A percentile compares a stretch with the other conserved stretches of the same genome.
Conservation (phyloP, 2,329 filamentous ascomycete genomes). For the Graphilbum ipis-grandicollis region DNA sequence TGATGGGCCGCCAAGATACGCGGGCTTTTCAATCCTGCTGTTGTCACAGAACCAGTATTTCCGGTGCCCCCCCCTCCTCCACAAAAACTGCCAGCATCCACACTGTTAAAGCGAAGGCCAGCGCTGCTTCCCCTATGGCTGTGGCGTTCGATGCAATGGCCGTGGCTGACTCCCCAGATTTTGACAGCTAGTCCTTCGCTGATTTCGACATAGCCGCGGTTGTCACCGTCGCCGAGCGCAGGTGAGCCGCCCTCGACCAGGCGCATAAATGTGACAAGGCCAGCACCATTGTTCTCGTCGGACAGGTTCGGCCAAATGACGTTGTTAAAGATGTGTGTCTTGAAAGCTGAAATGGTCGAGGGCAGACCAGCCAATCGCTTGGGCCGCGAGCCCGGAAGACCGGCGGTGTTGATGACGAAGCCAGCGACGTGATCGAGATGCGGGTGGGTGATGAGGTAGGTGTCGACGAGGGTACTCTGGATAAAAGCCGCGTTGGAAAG, state of each 20-base stretch:
- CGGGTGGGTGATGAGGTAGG: slow-evolving; percentile 89
- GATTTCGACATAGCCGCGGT: slow-evolving; percentile 71
- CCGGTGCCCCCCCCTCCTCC: background rate
- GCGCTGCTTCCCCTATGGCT: slow-evolving; percentile 44
- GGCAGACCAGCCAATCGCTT: slow-evolving; percentile 79
- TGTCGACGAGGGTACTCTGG: slow-evolving; percentile 62
- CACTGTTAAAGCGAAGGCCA: slow-evolving; percentile 29
- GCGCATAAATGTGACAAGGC: slow-evolving; percentile 77
- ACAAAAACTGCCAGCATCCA: slow-evolving; percentile 22
- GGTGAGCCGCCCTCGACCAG: slow-evolving; percentile 79
- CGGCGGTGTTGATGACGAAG: slow-evolving; percentile 85
- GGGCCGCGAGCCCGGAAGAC: slow-evolving; percentile 60
- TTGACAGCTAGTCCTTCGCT: slow-evolving; percentile 82
- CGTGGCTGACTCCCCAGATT: slow-evolving; percentile 75
- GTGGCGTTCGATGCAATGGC: slow-evolving; percentile 65
- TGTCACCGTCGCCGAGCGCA: slow-evolving; percentile 63
- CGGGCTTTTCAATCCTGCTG: slow-evolving; percentile 11
- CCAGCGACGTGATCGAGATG: slow-evolving; percentile 89
- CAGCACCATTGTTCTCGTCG: slow-evolving; percentile 88
- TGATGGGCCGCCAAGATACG: slow-evolving; percentile 12
- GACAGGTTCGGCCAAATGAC: slow-evolving; percentile 95
- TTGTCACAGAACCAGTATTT: background rate
- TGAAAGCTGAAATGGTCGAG: slow-evolving; percentile 80
- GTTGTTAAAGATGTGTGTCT: slow-evolving; percentile 92
- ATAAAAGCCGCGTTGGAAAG: slow-evolving; percentile 69